Evolutionary conservation across 2,329 filamentous ascomycete species (phyloP), one percentile per base, ranked within the genome.

Genomic region (Harringtonia aguacate): DNA sequence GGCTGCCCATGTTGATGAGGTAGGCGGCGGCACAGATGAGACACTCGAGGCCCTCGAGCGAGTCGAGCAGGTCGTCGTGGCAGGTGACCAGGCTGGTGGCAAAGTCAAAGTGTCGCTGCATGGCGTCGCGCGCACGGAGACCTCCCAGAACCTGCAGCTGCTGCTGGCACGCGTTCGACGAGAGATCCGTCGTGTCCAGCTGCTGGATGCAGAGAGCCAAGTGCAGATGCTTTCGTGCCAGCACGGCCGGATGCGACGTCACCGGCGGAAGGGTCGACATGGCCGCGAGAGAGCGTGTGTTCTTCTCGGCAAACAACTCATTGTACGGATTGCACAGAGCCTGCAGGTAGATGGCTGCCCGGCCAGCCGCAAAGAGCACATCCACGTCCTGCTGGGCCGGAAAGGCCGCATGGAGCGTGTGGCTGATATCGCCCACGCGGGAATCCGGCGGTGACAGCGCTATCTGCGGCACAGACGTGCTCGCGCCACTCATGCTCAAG

Each of bases 21-120:
- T 65, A 70, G n/a, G 70, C 58, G 14, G 59, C 61, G 47, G 73
- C 65, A 0, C 74, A 57, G 48, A 73, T 60, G 15, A 75, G 49
- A 40, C 67, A 72, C 46, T 73, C 69, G 9, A 75, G 52, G 1
- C 69, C 69, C 43, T 74, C 69, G 3, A 72, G 41, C 0, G 64
- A 68, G 20, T 55, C 57, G 0, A 68, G 51, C 1, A 76, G 53
- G 3, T 67, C 63, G 39, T 74, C 66, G 21, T 73, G 64, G 14
- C 59, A 61, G 0, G 66, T 70, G 2, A 77, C 63, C n/a, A 60
- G 47, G 7, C 53, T 57, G 1, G 44, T 38, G 4, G 44, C 45
- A 15, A 41, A 30, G 30, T 27, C 27, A 8, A 46, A 43, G 15
- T 15, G 36, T 12, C n/a, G 20, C 21, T 13, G 12, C 45, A 39